Evolutionary conservation across 179 eudicot genomes (phyloP).

Genomic region (Heliamphora pulchella): DNA sequence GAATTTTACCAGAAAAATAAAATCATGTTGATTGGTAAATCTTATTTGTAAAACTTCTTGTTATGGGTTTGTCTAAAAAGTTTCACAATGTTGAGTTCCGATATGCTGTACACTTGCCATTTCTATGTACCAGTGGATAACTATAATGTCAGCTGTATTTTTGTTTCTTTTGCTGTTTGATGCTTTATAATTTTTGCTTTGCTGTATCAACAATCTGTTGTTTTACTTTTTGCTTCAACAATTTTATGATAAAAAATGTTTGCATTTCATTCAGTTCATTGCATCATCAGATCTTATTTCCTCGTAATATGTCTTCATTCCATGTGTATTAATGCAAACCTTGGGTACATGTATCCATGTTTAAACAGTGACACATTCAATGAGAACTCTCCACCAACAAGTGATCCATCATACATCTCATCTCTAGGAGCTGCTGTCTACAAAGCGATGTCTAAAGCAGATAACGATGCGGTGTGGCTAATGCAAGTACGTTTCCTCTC

Average conservation of each 20-base stretch:
- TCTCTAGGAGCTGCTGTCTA: slow-evolving; percentile 94
- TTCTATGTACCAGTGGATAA: background rate
- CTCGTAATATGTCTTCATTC: background rate
- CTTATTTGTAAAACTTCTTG: background rate
- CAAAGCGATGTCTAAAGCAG: slow-evolving; percentile 82
- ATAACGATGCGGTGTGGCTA: slow-evolving; percentile 91
- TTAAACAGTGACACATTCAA: slow-evolving; percentile 85
- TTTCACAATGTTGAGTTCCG: background rate
- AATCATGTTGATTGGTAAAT: background rate
- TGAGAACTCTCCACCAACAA: slow-evolving; percentile 91
- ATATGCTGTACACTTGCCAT: background rate
- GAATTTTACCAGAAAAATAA: background rate
- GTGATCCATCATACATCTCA: slow-evolving; percentile 78
- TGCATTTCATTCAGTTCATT: background rate
- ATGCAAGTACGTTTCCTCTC: slow-evolving; percentile 71
- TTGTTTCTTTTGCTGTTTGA: background rate
- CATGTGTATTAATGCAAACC: background rate
- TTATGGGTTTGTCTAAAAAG: slow-evolving; percentile 2
- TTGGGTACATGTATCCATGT: background rate
- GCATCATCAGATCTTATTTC: background rate
- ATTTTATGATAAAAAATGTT: background rate
- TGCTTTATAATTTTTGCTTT: background rate
- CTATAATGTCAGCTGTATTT: background rate
- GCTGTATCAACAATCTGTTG: background rate
- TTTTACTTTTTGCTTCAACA: background rate